Percentiles rank a stretch among this genome's conserved stretches.
These are phyloP conservation scores for Fonsecaea erecta DNA, from an alignment of 2,329 filamentous ascomycete species.

Conservation along the genomic window DNA sequence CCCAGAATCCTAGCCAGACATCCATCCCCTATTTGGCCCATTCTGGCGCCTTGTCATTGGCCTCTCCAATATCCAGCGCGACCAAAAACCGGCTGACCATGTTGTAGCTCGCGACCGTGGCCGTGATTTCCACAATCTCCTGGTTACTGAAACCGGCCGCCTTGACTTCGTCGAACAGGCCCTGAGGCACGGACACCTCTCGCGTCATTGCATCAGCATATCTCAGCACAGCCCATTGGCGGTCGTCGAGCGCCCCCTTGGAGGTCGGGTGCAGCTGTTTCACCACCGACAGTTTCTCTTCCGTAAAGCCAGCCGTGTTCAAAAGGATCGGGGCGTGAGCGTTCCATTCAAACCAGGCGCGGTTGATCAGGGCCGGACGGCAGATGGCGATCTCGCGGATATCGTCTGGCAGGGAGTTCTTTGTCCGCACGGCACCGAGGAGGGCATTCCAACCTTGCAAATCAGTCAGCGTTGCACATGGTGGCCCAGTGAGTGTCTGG, in stretches of 20 bases:
- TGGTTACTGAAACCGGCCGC: slow-evolving; percentile 64
- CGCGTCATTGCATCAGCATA: slow-evolving; percentile 86
- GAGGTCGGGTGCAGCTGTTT: slow-evolving; percentile 45
- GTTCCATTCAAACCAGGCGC: slow-evolving; percentile 84
- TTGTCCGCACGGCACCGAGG: slow-evolving; percentile 60
- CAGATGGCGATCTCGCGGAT: slow-evolving; percentile 80
- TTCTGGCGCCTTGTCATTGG: slow-evolving; percentile 43
- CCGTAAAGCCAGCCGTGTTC: slow-evolving; percentile 60
- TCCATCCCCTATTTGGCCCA: slow-evolving; percentile 19
- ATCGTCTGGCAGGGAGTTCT: slow-evolving; percentile 54
- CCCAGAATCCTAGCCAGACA: neutral
- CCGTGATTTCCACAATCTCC: slow-evolving; percentile 81
- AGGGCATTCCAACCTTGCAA: slow-evolving; percentile 59
- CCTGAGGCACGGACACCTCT: slow-evolving; percentile 70
- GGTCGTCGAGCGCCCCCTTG: slow-evolving; percentile 46
- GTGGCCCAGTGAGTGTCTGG: neutral
- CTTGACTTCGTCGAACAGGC: slow-evolving; percentile 68
- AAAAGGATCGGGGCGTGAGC: slow-evolving; percentile 77
- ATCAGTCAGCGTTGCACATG: neutral
- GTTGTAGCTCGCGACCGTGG: slow-evolving; percentile 86
- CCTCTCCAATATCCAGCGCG: slow-evolving; percentile 69
- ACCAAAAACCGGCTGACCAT: slow-evolving; percentile 86
- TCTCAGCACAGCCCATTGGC: slow-evolving; percentile 67
- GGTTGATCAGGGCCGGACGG: slow-evolving; percentile 77
- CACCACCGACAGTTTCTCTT: slow-evolving; percentile 54